phyloP scores from a whole-genome alignment of 83 land plant genomes.

The Isoetes engelmannii region DNA sequence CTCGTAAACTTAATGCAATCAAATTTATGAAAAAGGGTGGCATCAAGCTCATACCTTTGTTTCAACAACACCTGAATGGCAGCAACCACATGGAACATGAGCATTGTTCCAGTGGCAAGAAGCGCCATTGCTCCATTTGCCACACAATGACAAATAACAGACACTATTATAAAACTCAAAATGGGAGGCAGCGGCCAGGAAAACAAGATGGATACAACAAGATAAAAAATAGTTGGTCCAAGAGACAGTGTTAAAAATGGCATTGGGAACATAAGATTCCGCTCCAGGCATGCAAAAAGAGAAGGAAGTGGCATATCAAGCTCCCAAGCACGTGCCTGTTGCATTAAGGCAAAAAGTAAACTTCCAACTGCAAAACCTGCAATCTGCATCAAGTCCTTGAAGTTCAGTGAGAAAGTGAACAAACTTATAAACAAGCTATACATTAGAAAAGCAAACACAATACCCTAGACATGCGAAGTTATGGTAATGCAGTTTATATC shows the following conservation, averaged over 20 bases:
- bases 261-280: slow-evolving; percentile 62
- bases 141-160: slow-evolving; percentile 53
- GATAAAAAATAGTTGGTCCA: slow-evolving; percentile 48
- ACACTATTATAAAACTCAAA: slow-evolving; percentile 48
- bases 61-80: slow-evolving; percentile 55
- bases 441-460: no score
- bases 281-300: slow-evolving; percentile 62
- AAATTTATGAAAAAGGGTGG: neutral
- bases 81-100: slow-evolving; percentile 56
- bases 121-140: slow-evolving; percentile 69
- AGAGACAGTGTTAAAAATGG: slow-evolving; percentile 48
- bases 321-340: slow-evolving; percentile 89
- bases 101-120: slow-evolving; percentile 44
- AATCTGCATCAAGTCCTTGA: slow-evolving; percentile 42
- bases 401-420: no score
- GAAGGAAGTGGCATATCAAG: slow-evolving; percentile 72
- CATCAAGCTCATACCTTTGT: slow-evolving; percentile 40
- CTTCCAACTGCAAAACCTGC: slow-evolving; percentile 60
- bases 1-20: neutral
- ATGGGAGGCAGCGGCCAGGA: slow-evolving; percentile 49
- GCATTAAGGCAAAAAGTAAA: slow-evolving; percentile 67
- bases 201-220: slow-evolving; percentile 33
- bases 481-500: no score
- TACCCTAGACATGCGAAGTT: no score
- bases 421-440: no score